Evolutionary conservation across 305 asterid genomes (phyloP).

Genomic region (Fraxinus angustifolia): DNA sequence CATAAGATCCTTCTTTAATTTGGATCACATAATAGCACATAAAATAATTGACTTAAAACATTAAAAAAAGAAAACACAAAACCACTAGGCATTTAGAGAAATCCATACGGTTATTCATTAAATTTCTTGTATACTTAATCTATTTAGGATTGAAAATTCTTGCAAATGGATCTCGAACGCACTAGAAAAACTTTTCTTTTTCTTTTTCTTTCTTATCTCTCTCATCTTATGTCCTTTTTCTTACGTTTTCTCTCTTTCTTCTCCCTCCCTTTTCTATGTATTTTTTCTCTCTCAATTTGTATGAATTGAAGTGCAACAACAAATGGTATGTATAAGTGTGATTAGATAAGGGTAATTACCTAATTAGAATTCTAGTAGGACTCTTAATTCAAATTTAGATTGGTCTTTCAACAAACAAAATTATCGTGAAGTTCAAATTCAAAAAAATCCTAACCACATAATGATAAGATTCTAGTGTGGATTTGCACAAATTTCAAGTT

Average conservation of each 20-base stretch:
- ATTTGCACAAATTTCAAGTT: background rate
- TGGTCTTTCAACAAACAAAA: background rate
- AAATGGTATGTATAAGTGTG: background rate
- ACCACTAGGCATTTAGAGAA: background rate
- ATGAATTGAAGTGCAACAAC: background rate
- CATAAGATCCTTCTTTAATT: no score
- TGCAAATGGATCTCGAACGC: background rate
- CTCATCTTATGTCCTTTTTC: no score
- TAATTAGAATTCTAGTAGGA: background rate
- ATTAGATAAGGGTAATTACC: background rate
- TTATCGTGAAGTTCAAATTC: no score
- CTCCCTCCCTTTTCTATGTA: background rate
- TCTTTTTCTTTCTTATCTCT: background rate
- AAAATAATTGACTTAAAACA: no score
- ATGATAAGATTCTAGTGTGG: background rate
- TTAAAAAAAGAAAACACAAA: background rate
- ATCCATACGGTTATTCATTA: no score
- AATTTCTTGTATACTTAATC: background rate
- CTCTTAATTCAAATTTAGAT: background rate
- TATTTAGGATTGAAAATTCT: background rate
- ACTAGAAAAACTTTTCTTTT: no score
- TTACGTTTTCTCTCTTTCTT: no score
- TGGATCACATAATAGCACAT: background rate
- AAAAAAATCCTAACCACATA: no score
- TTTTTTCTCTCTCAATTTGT: background rate